phyloP scores from a whole-genome alignment of 257 asterid species.

The Ophiorrhiza pumila region DNA sequence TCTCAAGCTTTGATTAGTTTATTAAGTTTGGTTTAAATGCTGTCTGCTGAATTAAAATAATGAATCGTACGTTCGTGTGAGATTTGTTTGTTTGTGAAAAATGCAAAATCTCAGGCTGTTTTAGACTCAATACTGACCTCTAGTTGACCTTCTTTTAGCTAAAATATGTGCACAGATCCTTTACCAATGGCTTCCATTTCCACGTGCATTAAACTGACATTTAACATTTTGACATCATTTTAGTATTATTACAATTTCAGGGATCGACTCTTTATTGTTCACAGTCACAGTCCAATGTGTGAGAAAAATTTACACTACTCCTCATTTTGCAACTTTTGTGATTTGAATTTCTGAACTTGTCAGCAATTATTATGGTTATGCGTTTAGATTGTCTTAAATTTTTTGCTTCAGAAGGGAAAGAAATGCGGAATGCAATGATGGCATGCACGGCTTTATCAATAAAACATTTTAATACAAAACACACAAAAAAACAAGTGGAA shows the following conservation, averaged over 20 bases:
- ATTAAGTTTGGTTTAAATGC: conserved; percentile 23
- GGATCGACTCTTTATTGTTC: neutral
- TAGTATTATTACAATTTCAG: neutral
- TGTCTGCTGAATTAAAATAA: conserved; percentile 15
- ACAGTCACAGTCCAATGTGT: neutral
- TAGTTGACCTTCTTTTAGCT: conserved; percentile 44
- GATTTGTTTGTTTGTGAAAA: conserved; percentile 23
- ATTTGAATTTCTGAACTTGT: conserved; percentile 4
- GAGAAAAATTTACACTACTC: too few relatives aligned
- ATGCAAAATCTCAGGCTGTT: conserved; percentile 33
- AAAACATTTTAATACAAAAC: too few relatives aligned
- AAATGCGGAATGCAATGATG: too few relatives aligned
- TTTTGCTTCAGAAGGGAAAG: too few relatives aligned
- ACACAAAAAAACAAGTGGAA: too few relatives aligned
- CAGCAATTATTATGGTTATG: conserved; percentile 8
- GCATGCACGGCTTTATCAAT: too few relatives aligned
- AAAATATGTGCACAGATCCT: conserved; percentile 16
- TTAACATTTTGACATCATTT: neutral
- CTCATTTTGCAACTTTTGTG: neutral
- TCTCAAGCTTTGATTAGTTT: conserved; percentile 57
- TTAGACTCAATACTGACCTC: conserved; percentile 50
- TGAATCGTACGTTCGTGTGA: conserved; percentile 16
- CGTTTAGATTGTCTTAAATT: conserved; percentile 7
- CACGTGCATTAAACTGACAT: neutral
- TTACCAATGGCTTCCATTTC: neutral